phyloP scores from a whole-genome alignment of 1,284 basidiomycete species.

The Trametes sp. region DNA sequence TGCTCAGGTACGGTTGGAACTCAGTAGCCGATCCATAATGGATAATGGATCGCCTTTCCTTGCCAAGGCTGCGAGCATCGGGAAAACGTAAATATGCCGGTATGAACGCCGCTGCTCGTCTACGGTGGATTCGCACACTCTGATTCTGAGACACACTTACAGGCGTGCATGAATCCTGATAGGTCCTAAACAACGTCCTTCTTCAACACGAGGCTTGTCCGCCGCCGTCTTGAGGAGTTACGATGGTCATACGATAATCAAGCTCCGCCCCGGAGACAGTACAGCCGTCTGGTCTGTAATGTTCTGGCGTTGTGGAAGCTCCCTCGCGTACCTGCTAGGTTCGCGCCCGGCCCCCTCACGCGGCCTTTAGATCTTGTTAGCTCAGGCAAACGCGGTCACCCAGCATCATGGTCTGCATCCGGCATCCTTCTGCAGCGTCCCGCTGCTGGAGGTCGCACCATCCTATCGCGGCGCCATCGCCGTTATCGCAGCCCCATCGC shows the following conservation, averaged over 20 bases:
- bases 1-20: not conserved
- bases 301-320: conserved; percentile 22
- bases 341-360: conserved; percentile 15
- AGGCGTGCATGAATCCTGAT: not conserved
- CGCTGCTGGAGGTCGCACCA: conserved; percentile 11
- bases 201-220: conserved; percentile 2
- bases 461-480: conserved; percentile 30
- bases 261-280: conserved; percentile 20
- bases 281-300: conserved; percentile 14
- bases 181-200: not conserved
- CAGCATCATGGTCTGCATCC: conserved; percentile 20
- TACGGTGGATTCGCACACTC: not conserved
- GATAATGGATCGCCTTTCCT: not conserved
- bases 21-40: not conserved
- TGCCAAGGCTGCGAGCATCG: conserved; percentile 1
- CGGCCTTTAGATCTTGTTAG: not conserved
- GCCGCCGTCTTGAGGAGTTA: not conserved
- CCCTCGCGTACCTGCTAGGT: conserved; percentile 27
- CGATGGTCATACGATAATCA: conserved; percentile 12
- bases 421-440: conserved; percentile 19
- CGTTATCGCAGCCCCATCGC: conserved; percentile 28
- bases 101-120: conserved; percentile 3
- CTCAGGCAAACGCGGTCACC: not conserved
- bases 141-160: not conserved
- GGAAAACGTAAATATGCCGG: conserved; percentile 9